Conservation (phyloP, 1,284 basidiomycete genomes). For the Ceratobasidium papillatum region DNA sequence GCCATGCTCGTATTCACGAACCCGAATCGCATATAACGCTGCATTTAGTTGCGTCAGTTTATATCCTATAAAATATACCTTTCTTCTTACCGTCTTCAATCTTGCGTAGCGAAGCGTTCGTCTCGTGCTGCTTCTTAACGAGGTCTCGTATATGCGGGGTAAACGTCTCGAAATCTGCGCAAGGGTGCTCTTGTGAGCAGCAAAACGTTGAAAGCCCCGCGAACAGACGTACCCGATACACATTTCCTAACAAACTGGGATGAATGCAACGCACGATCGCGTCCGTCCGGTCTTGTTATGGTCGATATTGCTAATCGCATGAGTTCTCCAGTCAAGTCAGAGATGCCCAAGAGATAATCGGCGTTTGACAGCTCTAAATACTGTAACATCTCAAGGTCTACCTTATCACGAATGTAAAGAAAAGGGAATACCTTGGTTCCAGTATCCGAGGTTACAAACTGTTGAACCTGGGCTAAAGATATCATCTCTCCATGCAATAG, state of each 20-base stretch:
- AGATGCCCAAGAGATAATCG: constrained; percentile 92
- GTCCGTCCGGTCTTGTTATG: constrained; percentile 70
- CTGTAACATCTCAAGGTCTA: constrained; percentile 53
- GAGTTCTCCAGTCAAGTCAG: constrained; percentile 95
- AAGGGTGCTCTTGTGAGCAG: not conserved
- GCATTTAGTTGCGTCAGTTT: not conserved
- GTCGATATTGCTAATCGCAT: constrained; percentile 93
- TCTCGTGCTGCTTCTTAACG: constrained; percentile 88
- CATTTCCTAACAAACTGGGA: constrained; percentile 84
- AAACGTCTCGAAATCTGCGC: constrained; percentile 76
- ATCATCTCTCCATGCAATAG: constrained; percentile 78
- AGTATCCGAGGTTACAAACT: constrained; percentile 64
- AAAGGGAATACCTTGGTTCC: constrained; percentile 64
- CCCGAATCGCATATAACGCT: constrained; percentile 34
- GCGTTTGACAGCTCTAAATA: constrained; percentile 74
- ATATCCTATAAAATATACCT: not conserved
- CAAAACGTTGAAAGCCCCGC: not conserved
- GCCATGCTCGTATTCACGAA: constrained; percentile 30
- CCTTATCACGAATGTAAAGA: not conserved
- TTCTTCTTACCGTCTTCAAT: constrained; percentile 86
- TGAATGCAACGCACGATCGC: constrained; percentile 72
- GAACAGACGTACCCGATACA: constrained; percentile 68
- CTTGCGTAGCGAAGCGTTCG: constrained; percentile 85
- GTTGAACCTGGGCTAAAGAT: constrained; percentile 73
- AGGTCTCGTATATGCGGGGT: constrained; percentile 76